Evolutionary conservation across 495 filamentous ascomycete genomes (phyloP).

Genomic region (Tuber calosporum): DNA sequence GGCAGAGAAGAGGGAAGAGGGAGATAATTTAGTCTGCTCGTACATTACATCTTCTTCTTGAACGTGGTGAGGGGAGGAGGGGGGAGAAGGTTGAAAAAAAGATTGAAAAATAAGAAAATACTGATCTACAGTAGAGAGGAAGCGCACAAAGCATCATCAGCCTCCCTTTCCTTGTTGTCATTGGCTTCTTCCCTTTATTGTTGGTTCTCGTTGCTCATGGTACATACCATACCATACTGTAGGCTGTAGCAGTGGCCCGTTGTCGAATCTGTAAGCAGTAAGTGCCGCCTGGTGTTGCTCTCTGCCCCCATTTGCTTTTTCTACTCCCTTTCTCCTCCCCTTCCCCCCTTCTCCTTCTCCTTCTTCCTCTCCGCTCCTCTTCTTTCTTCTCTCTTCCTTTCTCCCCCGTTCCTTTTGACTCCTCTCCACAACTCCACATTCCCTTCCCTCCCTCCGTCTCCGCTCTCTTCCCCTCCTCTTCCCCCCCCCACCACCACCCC

Average conservation of each 20-base stretch:
- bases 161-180: neutral
- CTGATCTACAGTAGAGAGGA: too few species aligned
- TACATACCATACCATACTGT: too few species aligned
- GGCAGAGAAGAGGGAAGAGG: neutral
- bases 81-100: neutral
- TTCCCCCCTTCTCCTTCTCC: conserved; percentile 41
- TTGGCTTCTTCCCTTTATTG: conserved; percentile 2
- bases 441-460: conserved; percentile 37
- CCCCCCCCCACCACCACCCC: conserved; percentile 30
- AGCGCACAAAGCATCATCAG: conserved; percentile 2
- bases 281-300: conserved; percentile 34
- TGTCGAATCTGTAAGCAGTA: conserved; percentile 29
- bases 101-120: too few species aligned
- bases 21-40: neutral
- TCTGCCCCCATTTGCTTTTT: conserved; percentile 33
- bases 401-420: conserved; percentile 50
- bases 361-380: conserved; percentile 47
- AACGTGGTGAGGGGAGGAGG: neutral
- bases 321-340: conserved; percentile 28
- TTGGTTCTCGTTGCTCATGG: conserved; percentile 1
- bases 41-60: neutral
- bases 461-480: conserved; percentile 23
- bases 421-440: conserved; percentile 44
- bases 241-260: conserved; percentile 25
- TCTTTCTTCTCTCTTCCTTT: conserved; percentile 50